A percentile compares a stretch with the other conserved stretches of the same genome.
These are phyloP conservation scores for Urtica urens DNA, from an alignment of 306 rosid species.

Conservation along the genomic window DNA sequence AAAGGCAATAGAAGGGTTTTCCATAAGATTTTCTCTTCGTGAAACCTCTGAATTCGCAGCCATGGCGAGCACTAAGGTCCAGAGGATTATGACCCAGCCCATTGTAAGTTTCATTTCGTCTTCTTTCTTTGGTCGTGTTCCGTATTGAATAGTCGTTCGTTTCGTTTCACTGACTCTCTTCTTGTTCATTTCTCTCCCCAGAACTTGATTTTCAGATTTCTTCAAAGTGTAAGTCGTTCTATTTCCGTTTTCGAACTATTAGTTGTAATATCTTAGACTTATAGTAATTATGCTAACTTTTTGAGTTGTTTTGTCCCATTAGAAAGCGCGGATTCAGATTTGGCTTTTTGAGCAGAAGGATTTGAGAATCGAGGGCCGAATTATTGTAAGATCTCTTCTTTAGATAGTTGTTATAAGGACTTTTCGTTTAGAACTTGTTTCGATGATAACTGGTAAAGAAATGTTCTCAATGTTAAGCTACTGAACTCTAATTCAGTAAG, in stretches of 20 bases:
- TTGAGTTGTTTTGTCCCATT: conserved; percentile 5
- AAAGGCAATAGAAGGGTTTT: no score
- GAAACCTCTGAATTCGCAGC: conserved; percentile 27
- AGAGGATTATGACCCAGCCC: conserved; percentile 95
- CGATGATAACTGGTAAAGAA: no score
- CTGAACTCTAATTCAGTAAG: no score
- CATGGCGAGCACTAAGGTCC: conserved; percentile 94
- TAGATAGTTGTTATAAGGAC: no score
- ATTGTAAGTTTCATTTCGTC: conserved; percentile 33
- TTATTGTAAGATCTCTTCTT: conserved; percentile 66
- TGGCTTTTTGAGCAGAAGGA: conserved; percentile 85
- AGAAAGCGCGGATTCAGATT: conserved; percentile 88
- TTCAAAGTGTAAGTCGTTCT: conserved; percentile 54
- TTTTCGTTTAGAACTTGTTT: no score
- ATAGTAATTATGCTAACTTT: no score
- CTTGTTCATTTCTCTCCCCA: conserved; percentile 15
- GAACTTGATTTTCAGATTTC: conserved; percentile 91
- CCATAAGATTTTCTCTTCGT: no score
- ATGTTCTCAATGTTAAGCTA: no score
- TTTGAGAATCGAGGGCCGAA: conserved; percentile 74
- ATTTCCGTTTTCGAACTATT: neutral
- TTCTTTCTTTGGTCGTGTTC: neutral
- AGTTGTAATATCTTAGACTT: no score
- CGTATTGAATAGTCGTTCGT: neutral
- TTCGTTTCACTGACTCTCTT: conserved; percentile 15